A percentile compares a stretch with the other conserved stretches of the same genome.
Conservation (phyloP, 2,329 filamentous ascomycete genomes). For the Nothopassalora personata region DNA sequence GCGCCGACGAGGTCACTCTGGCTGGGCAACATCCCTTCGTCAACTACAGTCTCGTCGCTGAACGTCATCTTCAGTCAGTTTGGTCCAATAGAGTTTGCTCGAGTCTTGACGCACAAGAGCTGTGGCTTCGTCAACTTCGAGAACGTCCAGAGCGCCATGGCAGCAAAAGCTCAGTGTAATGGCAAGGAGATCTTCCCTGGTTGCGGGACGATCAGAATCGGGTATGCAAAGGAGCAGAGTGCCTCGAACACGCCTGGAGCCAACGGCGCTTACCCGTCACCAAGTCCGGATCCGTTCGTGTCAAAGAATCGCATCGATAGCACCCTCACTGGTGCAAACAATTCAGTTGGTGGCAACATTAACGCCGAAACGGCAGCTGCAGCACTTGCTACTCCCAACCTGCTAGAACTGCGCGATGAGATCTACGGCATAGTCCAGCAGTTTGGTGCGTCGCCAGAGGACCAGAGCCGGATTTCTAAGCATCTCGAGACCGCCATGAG, state of each 20-base stretch:
- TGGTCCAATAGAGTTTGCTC: slow-evolving; percentile 81
- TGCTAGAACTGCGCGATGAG: slow-evolving; percentile 74
- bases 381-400: slow-evolving; percentile 62
- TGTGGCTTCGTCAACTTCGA: slow-evolving; percentile 99
- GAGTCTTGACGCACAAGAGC: slow-evolving; percentile 96
- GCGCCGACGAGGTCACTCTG: slow-evolving; percentile 89
- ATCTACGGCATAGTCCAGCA: slow-evolving; percentile 82
- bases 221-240: slow-evolving; percentile 93
- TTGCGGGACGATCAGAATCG: slow-evolving; percentile 88
- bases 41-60: slow-evolving; percentile 89
- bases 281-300: slow-evolving; percentile 78
- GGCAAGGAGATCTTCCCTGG: slow-evolving; percentile 98
- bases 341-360: slow-evolving; percentile 28
- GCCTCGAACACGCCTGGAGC: slow-evolving; percentile 82
- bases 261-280: slow-evolving; percentile 81
- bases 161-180: slow-evolving; percentile 81
- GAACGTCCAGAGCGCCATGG: slow-evolving; percentile 79
- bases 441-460: slow-evolving; percentile 78
- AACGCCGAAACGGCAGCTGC: slow-evolving; percentile 45
- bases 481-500: slow-evolving; percentile 73
- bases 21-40: slow-evolving; percentile 96
- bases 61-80: slow-evolving; percentile 95
- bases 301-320: slow-evolving; percentile 34
- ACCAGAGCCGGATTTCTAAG: slow-evolving; percentile 64
- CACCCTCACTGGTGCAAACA: slow-evolving; percentile 29